Evolutionary conservation across 345 rosid genomes (phyloP).

Genomic region (Populus pruinosa): DNA sequence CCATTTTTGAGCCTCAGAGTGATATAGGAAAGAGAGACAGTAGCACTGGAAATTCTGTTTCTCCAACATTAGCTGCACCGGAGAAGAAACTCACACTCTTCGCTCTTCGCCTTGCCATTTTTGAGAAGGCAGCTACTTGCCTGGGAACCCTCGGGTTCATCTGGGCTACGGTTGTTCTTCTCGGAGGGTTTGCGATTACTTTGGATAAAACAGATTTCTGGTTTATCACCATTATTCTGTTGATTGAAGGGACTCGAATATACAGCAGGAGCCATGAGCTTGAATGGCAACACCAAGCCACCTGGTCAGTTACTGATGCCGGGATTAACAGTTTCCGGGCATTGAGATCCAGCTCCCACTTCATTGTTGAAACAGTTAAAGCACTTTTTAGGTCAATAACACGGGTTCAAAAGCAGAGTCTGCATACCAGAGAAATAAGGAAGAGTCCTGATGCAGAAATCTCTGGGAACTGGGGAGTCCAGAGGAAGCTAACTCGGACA

Average conservation of each 20-base stretch:
- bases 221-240: slow-evolving; percentile 69
- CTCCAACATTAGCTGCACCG: slow-evolving; percentile 46
- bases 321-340: slow-evolving; percentile 73
- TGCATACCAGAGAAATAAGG: slow-evolving; percentile 12
- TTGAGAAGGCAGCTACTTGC: slow-evolving; percentile 81
- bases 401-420: slow-evolving; percentile 25
- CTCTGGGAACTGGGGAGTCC: slow-evolving; percentile 17
- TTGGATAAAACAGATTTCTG: slow-evolving; percentile 78
- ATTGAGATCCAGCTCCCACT: slow-evolving; percentile 44
- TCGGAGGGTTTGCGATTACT: slow-evolving; percentile 86
- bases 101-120: slow-evolving; percentile 72
- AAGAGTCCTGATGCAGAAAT: slow-evolving; percentile 8
- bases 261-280: slow-evolving; percentile 92
- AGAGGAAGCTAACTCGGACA: slow-evolving; percentile 35
- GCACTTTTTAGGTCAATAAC: slow-evolving; percentile 20
- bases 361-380: slow-evolving; percentile 29
- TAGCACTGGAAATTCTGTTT: slow-evolving; percentile 33
- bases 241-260: slow-evolving; percentile 80
- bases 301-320: slow-evolving; percentile 68
- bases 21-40: slow-evolving; percentile 48
- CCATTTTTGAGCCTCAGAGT: slow-evolving; percentile 54
- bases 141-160: slow-evolving; percentile 84
- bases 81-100: slow-evolving; percentile 85
- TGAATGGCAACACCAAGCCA: slow-evolving; percentile 92
- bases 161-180: slow-evolving; percentile 95